These are phyloP conservation scores for Flammula alnicola DNA, from an alignment of 1,284 basidiomycete species.

Conservation along the genomic window DNA sequence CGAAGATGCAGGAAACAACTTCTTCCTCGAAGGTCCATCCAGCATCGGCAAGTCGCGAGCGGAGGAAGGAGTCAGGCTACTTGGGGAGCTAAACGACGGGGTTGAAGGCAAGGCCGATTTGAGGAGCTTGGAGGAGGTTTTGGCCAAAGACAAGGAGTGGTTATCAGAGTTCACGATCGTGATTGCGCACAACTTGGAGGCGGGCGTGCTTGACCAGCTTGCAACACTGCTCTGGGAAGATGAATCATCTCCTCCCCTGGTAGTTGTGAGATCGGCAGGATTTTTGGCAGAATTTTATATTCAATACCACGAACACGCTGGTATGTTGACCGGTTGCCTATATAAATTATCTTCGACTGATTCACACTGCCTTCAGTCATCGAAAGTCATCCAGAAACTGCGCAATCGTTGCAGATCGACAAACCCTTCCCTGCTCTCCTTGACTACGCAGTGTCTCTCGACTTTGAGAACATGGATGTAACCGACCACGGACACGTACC, in stretches of 20 bases:
- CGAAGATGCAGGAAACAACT: slow-evolving; percentile 93
- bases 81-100: slow-evolving; percentile 88
- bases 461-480: slow-evolving; percentile 78
- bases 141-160: slow-evolving; percentile 57
- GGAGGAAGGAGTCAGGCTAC: slow-evolving; percentile 76
- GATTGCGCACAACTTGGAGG: slow-evolving; percentile 81
- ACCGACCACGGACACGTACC: slow-evolving; percentile 90
- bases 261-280: slow-evolving; percentile 82
- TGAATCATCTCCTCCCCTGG: slow-evolving; percentile 62
- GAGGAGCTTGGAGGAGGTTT: slow-evolving; percentile 58
- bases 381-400: slow-evolving; percentile 89
- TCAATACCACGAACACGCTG: slow-evolving; percentile 85
- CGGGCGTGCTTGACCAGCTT: slow-evolving; percentile 59
- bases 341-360: slow-evolving; percentile 13
- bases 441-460: slow-evolving; percentile 71
- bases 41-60: slow-evolving; percentile 85
- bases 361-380: slow-evolving; percentile 62
- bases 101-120: slow-evolving; percentile 77
- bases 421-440: slow-evolving; percentile 85
- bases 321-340: slow-evolving; percentile 56
- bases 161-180: slow-evolving; percentile 75
- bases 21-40: slow-evolving; percentile 83
- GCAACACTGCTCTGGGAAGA: slow-evolving; percentile 73
- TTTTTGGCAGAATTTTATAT: slow-evolving; percentile 89
- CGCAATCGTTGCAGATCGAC: slow-evolving; percentile 87